Evolutionary conservation across 306 rosid genomes (phyloP).

Genomic region (Castanea crenata): DNA sequence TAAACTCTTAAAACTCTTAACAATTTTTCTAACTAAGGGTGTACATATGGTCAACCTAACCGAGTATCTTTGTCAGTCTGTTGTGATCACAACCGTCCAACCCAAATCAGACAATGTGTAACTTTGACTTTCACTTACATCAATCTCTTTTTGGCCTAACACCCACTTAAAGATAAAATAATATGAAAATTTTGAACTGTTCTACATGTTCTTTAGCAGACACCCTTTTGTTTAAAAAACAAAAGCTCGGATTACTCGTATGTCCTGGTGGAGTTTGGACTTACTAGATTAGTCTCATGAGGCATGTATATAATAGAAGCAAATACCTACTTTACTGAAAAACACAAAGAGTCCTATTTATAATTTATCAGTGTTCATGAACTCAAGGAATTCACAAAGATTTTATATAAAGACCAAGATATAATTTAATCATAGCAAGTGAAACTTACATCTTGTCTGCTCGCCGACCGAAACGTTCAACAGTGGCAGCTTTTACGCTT

Average conservation of each 20-base stretch:
- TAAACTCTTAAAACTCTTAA: constrained; percentile 24
- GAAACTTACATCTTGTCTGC: constrained; percentile 51
- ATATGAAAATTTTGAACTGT: constrained; percentile 19
- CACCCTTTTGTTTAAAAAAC: constrained; percentile 44
- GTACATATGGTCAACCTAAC: constrained; percentile 50
- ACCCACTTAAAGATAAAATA: constrained; percentile 11
- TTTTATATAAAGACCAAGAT: background rate
- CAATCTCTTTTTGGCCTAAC: constrained; percentile 19
- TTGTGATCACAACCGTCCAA: constrained; percentile 78
- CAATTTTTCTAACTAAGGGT: constrained; percentile 15
- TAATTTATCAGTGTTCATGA: constrained; percentile 32
- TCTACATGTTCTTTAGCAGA: constrained; percentile 37
- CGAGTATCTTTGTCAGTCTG: constrained; percentile 71
- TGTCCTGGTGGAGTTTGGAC: constrained; percentile 47
- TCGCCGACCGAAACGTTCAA: constrained; percentile 65
- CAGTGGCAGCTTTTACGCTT: constrained; percentile 67
- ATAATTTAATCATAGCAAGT: constrained; percentile 28
- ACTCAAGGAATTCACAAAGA: constrained; percentile 34
- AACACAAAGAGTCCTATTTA: constrained; percentile 30
- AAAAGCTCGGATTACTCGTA: constrained; percentile 42
- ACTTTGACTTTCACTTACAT: constrained; percentile 74
- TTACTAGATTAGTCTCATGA: constrained; percentile 30
- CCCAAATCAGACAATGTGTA: constrained; percentile 58
- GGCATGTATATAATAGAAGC: constrained; percentile 27
- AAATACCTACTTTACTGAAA: constrained; percentile 55